These are phyloP conservation scores for Pleurozium schreberi DNA, from an alignment of 225 moss, liverwort and hornwort genomes.

Conservation along the genomic window DNA sequence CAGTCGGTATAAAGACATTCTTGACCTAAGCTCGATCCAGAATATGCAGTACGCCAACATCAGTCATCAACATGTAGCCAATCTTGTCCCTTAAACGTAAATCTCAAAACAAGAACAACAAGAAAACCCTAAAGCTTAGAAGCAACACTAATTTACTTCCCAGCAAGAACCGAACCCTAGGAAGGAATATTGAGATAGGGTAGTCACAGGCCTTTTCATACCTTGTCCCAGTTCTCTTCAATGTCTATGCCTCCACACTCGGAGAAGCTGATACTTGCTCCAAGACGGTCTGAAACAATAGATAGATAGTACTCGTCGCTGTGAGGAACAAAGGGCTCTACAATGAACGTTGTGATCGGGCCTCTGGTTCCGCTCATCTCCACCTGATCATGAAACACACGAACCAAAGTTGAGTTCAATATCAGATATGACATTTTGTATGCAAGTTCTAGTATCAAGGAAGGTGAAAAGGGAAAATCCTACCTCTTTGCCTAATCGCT, in stretches of 20 bases:
- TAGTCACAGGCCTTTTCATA: background rate
- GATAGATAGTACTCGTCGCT: constrained; percentile 90
- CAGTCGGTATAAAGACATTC: constrained; percentile 69
- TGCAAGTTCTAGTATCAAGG: background rate
- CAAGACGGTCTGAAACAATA: constrained; percentile 83
- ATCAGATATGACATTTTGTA: background rate
- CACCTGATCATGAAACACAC: constrained; percentile 23
- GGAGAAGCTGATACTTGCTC: constrained; percentile 76
- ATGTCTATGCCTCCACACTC: constrained; percentile 97
- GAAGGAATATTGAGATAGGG: background rate
- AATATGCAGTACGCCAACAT: background rate
- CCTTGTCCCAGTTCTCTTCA: constrained; percentile 99
- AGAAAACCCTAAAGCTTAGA: background rate
- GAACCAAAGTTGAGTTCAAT: background rate
- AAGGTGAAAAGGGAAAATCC: background rate
- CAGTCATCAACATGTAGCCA: background rate
- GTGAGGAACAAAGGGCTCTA: constrained; percentile 97
- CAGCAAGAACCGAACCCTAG: background rate
- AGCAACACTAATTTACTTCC: background rate
- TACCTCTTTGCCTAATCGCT: constrained; percentile 93
- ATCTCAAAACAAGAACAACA: background rate
- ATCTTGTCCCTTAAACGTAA: background rate
- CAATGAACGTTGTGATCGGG: constrained; percentile 93
- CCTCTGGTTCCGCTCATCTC: constrained; percentile 87
- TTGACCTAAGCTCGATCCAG: constrained; percentile 50